phyloP scores from a whole-genome alignment of 2,329 filamentous ascomycete genomes.

The Penicillium sumatraense region DNA sequence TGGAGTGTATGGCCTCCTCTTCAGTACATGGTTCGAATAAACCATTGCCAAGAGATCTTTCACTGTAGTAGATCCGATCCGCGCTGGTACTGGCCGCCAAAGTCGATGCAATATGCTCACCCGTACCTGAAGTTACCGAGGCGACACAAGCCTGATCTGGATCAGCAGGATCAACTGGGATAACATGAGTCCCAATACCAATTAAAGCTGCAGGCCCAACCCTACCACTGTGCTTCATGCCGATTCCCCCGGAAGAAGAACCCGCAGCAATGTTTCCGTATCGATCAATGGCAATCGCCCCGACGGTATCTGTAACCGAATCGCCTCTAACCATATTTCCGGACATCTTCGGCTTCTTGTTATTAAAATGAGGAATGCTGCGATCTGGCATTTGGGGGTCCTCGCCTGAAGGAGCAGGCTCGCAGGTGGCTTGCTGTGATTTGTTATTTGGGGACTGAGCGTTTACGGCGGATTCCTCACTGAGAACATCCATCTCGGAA shows the following conservation, averaged over 20 bases:
- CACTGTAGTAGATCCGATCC: constrained; percentile 76
- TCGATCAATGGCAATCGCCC: constrained; percentile 88
- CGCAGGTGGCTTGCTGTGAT: background rate
- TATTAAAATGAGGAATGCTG: background rate
- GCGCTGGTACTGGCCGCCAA: constrained; percentile 88
- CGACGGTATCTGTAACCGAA: constrained; percentile 89
- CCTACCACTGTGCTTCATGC: constrained; percentile 94
- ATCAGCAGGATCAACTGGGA: constrained; percentile 76
- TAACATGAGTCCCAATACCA: constrained; percentile 85
- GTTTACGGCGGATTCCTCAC: background rate
- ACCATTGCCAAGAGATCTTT: constrained; percentile 65
- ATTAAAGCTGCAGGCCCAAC: constrained; percentile 92
- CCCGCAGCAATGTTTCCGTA: constrained; percentile 88
- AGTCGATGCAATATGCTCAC: constrained; percentile 96
- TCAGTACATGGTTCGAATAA: constrained; percentile 70
- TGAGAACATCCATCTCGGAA: background rate
- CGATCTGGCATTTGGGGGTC: background rate
- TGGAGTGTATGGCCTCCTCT: constrained; percentile 75
- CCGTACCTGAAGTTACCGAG: constrained; percentile 89
- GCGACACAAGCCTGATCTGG: constrained; percentile 72
- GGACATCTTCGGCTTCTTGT: background rate
- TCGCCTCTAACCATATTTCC: constrained; percentile 44
- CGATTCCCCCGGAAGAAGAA: constrained; percentile 95
- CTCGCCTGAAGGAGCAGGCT: background rate
- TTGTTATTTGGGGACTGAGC: background rate